These are phyloP conservation scores for Penicillium sp. DNA, from an alignment of 2,329 filamentous ascomycete species.

Conservation along the genomic window DNA sequence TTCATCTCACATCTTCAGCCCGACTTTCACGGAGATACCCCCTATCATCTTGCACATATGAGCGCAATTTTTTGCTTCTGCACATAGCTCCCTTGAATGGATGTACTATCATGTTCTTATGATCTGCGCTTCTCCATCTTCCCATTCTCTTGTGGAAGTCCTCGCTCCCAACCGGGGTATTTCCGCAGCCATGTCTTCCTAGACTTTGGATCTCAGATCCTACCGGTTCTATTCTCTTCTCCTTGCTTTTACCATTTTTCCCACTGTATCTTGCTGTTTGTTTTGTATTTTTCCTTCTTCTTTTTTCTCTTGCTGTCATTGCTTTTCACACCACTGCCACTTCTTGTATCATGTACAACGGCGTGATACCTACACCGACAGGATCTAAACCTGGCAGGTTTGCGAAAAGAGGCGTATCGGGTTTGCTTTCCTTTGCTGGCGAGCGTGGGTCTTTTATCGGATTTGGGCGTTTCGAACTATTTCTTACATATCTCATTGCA, in stretches of 20 bases:
- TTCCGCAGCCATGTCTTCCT: slow-evolving; percentile 19
- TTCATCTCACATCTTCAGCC: slow-evolving; percentile 11
- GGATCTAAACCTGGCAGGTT: slow-evolving; percentile 2
- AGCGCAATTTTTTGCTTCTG: slow-evolving; percentile 22
- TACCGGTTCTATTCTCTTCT: slow-evolving; percentile 7
- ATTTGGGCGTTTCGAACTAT: neutral
- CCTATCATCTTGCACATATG: slow-evolving; percentile 21
- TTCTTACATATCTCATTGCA: slow-evolving; percentile 1
- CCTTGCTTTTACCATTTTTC: neutral
- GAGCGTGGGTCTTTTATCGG: slow-evolving; percentile 4
- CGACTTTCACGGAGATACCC: slow-evolving; percentile 22
- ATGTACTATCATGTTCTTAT: slow-evolving; percentile 33
- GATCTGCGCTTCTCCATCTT: slow-evolving; percentile 12
- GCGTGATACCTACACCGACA: slow-evolving; percentile 11
- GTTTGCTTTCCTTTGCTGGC: neutral
- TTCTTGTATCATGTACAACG: slow-evolving; percentile 18
- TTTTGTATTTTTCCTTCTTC: neutral
- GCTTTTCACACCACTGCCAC: slow-evolving; percentile 7
- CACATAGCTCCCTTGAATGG: slow-evolving; percentile 30
- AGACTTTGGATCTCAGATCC: slow-evolving; percentile 14
- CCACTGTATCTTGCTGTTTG: neutral
- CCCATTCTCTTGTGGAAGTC: slow-evolving; percentile 11
- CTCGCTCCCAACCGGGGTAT: neutral
- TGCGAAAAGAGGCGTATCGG: slow-evolving; percentile 19
- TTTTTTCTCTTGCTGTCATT: neutral